phyloP scores from a whole-genome alignment of 2,329 filamentous ascomycete species.

The Pseudogymnoascus sp. region DNA sequence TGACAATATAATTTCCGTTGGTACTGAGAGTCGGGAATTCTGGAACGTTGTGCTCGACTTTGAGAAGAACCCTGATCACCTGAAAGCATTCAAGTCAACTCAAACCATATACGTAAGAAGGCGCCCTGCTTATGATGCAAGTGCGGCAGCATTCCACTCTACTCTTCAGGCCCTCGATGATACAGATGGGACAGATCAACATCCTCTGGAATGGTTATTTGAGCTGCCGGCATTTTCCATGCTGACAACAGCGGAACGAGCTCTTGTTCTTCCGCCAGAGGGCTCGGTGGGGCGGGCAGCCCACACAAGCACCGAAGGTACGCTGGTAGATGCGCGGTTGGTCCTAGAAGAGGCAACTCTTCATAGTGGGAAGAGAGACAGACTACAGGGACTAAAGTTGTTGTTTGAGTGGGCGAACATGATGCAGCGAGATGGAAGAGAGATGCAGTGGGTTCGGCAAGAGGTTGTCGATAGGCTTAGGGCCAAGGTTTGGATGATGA shows the following conservation, averaged over 20 bases:
- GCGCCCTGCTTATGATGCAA: slow-evolving; percentile 48
- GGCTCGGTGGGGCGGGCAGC: slow-evolving; percentile 34
- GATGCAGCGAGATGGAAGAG: slow-evolving; percentile 33
- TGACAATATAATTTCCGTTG: slow-evolving; percentile 39
- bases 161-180: slow-evolving; percentile 59
- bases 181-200: slow-evolving; percentile 38
- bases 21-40: slow-evolving; percentile 49
- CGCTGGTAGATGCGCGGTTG: slow-evolving; percentile 55
- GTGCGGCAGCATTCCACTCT: slow-evolving; percentile 52
- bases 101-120: slow-evolving; percentile 59
- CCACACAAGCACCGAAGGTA: slow-evolving; percentile 46
- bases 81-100: slow-evolving; percentile 49
- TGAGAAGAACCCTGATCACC: slow-evolving; percentile 46
- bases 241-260: slow-evolving; percentile 51
- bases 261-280: slow-evolving; percentile 42
- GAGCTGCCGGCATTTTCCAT: slow-evolving; percentile 45
- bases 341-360: slow-evolving; percentile 45
- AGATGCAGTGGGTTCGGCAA: slow-evolving; percentile 45
- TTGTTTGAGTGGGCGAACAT: slow-evolving; percentile 62
- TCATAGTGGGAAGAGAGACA: slow-evolving; percentile 44
- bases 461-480: slow-evolving; percentile 49
- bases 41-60: slow-evolving; percentile 66
- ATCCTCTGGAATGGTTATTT: slow-evolving; percentile 59
- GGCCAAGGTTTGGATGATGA: slow-evolving; percentile 40
- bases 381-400: slow-evolving; percentile 53